Evolutionary conservation across 2,329 filamentous ascomycete species (phyloP).

Genomic region (Aspergillus sp.): DNA sequence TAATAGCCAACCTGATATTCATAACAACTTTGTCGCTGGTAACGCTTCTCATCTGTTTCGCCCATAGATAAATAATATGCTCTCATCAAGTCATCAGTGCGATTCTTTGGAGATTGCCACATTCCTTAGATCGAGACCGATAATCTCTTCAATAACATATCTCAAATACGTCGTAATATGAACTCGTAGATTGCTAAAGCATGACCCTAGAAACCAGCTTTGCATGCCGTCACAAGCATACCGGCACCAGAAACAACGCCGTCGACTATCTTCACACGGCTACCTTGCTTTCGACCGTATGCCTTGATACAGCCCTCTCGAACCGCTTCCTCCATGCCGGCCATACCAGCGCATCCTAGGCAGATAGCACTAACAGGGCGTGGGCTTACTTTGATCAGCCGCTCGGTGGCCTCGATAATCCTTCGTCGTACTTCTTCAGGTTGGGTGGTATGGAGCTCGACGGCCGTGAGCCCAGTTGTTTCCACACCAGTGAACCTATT

Average conservation of each 20-base stretch:
- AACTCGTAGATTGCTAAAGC: not conserved
- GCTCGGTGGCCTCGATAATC: conserved; percentile 69
- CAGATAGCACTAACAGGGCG: conserved; percentile 66
- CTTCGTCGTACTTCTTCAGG: conserved; percentile 63
- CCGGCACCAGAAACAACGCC: conserved; percentile 52
- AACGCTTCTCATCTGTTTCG: not conserved
- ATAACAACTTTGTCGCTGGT: not conserved
- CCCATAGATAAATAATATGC: not conserved
- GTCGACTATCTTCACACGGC: conserved; percentile 70
- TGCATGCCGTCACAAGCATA: conserved; percentile 36
- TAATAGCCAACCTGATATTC: not conserved
- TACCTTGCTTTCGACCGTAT: conserved; percentile 60
- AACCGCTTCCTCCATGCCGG: conserved; percentile 76
- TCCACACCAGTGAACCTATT: conserved; percentile 73
- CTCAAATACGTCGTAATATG: not conserved
- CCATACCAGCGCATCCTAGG: conserved; percentile 90
- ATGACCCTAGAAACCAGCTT: conserved; percentile 33
- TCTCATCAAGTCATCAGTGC: not conserved
- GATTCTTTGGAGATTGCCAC: not conserved
- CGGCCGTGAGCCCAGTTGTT: conserved; percentile 77
- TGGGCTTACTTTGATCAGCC: conserved; percentile 55
- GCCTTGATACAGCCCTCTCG: conserved; percentile 65
- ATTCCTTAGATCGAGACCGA: not conserved
- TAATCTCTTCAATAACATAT: not conserved
- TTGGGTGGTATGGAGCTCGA: conserved; percentile 71